phyloP scores from a whole-genome alignment of 2,329 filamentous ascomycete species.

The Parascedosporium putredinis region DNA sequence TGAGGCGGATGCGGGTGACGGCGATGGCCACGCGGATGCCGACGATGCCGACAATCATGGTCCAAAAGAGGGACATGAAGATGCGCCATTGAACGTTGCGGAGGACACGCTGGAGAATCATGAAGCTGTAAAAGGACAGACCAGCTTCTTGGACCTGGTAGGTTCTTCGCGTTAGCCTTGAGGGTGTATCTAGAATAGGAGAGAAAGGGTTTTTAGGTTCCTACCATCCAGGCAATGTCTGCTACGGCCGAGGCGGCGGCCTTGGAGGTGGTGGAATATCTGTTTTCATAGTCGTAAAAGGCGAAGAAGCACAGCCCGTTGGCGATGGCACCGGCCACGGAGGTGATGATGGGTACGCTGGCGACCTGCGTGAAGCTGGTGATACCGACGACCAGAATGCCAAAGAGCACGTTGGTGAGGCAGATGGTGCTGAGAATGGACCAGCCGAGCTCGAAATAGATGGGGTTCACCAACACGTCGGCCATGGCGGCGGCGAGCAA shows the following conservation, averaged over 20 bases:
- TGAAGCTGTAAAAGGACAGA: conserved; percentile 37
- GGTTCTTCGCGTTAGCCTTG: too few relatives aligned
- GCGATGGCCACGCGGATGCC: conserved; percentile 34
- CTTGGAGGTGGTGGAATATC: conserved; percentile 13
- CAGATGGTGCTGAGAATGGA: conserved; percentile 34
- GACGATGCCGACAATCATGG: conserved; percentile 41
- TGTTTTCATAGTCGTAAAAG: conserved; percentile 21
- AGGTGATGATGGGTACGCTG: conserved; percentile 28
- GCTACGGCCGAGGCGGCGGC: conserved; percentile 27
- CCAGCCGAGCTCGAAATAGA: conserved; percentile 33
- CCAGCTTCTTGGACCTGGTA: conserved; percentile 32
- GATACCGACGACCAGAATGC: conserved; percentile 27
- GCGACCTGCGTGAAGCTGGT: conserved; percentile 27
- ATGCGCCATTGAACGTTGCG: conserved; percentile 28
- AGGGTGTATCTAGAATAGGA: too few relatives aligned
- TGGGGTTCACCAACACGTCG: conserved; percentile 5
- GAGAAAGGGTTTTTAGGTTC: conserved; percentile 2
- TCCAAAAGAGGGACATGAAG: conserved; percentile 45
- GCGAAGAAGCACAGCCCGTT: conserved; percentile 34
- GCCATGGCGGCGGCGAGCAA: too few relatives aligned
- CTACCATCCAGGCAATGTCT: conserved; percentile 30
- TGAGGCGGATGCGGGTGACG: conserved; percentile 19
- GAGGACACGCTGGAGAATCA: conserved; percentile 41
- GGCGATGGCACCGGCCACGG: conserved; percentile 26
- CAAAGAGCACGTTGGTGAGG: conserved; percentile 27